Evolutionary conservation across 2,329 filamentous ascomycete genomes (phyloP).

Genomic region (Botrytis pseudocinerea): DNA sequence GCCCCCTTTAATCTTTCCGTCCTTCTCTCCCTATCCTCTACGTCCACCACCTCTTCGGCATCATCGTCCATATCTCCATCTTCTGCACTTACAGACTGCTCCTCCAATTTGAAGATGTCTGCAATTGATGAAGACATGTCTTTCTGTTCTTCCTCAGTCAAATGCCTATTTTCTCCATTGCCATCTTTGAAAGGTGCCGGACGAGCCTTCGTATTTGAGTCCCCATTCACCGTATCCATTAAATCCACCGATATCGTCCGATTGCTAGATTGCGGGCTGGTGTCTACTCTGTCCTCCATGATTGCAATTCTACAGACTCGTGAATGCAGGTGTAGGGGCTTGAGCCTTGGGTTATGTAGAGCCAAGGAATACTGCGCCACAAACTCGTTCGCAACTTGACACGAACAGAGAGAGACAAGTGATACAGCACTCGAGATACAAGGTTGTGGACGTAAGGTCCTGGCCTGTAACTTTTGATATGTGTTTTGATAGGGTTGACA

Average conservation of each 20-base stretch:
- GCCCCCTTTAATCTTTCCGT: constrained; percentile 36
- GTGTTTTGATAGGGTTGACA: background rate
- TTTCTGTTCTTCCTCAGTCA: constrained; percentile 26
- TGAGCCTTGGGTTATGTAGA: background rate
- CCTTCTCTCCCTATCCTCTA: constrained; percentile 36
- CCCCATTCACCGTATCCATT: background rate
- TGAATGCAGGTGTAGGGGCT: background rate
- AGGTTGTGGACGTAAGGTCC: background rate
- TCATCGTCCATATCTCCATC: constrained; percentile 29
- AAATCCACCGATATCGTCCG: background rate
- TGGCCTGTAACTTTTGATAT: background rate
- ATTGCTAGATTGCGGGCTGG: background rate
- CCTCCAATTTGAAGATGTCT: constrained; percentile 31
- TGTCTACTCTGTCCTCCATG: background rate
- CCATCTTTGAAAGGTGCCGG: background rate
- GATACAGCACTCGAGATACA: background rate
- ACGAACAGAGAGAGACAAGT: background rate
- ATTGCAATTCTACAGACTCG: background rate
- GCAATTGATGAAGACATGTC: constrained; percentile 30
- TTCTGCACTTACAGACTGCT: constrained; percentile 21
- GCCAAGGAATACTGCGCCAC: constrained; percentile 19
- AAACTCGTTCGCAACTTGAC: background rate
- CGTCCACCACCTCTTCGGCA: constrained; percentile 35
- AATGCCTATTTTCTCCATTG: background rate
- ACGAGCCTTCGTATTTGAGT: background rate